Conservation (phyloP, 768 basidiomycete genomes). For the Suillus subaureus region DNA sequence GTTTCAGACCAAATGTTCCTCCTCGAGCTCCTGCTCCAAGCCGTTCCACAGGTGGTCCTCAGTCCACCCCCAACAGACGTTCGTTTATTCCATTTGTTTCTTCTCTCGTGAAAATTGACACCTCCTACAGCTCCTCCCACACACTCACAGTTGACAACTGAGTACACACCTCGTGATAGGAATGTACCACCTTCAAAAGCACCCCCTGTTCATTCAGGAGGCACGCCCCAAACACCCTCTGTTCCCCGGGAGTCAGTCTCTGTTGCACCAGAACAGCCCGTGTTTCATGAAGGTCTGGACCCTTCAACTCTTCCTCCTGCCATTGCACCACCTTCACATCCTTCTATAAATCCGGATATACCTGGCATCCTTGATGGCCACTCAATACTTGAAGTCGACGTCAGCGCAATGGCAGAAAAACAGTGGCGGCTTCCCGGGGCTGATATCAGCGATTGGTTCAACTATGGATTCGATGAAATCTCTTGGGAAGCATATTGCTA, state of each 20-base stretch:
- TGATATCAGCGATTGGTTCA: slow-evolving; percentile 97
- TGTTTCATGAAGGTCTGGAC: slow-evolving; percentile 57
- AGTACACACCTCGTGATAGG: slow-evolving; percentile 77
- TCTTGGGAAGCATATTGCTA: slow-evolving; percentile 94
- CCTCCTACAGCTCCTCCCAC: slow-evolving; percentile 39
- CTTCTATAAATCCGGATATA: slow-evolving; percentile 68
- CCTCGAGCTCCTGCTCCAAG: slow-evolving; percentile 32
- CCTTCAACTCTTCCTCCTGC: slow-evolving; percentile 65
- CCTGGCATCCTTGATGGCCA: slow-evolving; percentile 72
- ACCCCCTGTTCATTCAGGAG: slow-evolving; percentile 26
- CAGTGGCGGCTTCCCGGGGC: slow-evolving; percentile 92
- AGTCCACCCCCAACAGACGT: slow-evolving; percentile 32
- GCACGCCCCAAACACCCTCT: slow-evolving; percentile 18
- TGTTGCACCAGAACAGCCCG: slow-evolving; percentile 18
- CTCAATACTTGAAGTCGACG: slow-evolving; percentile 83
- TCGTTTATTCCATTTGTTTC: slow-evolving; percentile 9
- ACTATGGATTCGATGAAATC: slow-evolving; percentile 97
- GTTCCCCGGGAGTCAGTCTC: slow-evolving; percentile 11
- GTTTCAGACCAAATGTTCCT: slow-evolving; percentile 37
- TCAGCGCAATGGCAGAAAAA: slow-evolving; percentile 75
- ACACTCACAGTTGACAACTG: slow-evolving; percentile 68
- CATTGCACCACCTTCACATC: slow-evolving; percentile 77
- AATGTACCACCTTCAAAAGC: slow-evolving; percentile 40
- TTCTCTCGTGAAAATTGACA: slow-evolving; percentile 12
- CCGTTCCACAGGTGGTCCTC: slow-evolving; percentile 32